Conservation (phyloP, 768 basidiomycete genomes). For the Tulasnella sp. region DNA sequence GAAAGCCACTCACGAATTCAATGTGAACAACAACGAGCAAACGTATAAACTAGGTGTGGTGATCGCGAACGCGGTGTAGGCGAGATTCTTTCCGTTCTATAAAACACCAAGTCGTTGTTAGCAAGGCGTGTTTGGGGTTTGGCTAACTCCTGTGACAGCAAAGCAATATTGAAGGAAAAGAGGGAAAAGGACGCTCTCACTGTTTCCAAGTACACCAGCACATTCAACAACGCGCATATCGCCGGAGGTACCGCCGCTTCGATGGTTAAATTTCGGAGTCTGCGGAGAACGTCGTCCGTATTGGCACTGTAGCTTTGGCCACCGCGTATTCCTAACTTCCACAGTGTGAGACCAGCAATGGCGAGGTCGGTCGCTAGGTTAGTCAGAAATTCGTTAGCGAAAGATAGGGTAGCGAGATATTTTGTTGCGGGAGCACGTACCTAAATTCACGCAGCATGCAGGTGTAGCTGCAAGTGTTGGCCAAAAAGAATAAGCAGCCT, state of each 20-base stretch:
- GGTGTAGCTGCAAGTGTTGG: neutral
- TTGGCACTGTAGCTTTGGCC: neutral
- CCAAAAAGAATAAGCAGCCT: neutral
- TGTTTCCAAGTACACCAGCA: neutral
- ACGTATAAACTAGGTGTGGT: neutral
- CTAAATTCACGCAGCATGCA: neutral
- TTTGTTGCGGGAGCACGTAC: neutral
- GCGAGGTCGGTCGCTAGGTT: neutral
- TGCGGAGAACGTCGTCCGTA: neutral
- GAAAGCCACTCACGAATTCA: neutral
- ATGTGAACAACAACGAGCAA: neutral
- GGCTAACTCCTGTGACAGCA: neutral
- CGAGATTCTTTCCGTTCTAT: neutral
- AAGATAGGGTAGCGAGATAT: neutral
- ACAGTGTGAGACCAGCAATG: neutral
- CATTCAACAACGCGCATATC: neutral
- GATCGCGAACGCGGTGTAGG: neutral
- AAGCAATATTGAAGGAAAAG: no score
- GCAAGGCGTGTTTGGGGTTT: neutral
- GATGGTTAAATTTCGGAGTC: neutral
- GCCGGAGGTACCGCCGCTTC: constrained; percentile 7
- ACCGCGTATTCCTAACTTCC: neutral
- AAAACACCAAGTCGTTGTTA: neutral
- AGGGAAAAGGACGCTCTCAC: neutral
- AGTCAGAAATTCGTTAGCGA: neutral